Evolutionary conservation across 2,329 filamentous ascomycete genomes (phyloP).

Genomic region (Sclerotiophoma versabilis): DNA sequence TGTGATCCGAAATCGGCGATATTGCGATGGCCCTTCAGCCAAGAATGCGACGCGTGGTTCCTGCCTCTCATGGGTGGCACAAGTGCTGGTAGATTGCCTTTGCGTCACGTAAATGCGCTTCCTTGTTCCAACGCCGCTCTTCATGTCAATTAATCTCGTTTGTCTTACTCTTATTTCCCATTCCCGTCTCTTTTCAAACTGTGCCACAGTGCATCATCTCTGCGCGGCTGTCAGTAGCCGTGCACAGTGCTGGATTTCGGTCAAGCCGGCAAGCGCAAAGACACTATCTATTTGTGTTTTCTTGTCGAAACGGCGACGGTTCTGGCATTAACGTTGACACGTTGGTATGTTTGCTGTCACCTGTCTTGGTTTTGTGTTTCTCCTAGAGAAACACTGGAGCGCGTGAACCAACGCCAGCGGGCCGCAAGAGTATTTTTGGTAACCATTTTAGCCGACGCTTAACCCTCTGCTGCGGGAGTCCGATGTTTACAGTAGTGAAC

Average conservation of each 20-base stretch:
- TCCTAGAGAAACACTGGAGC: constrained; percentile 16
- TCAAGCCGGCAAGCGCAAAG: neutral
- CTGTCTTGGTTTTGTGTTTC: constrained; percentile 16
- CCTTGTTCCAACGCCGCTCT: constrained; percentile 10
- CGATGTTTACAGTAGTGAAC: constrained; percentile 3
- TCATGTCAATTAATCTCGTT: constrained; percentile 10
- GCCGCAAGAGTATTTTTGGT: constrained; percentile 32
- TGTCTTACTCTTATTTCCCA: constrained; percentile 6
- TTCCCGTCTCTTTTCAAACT: constrained; percentile 1
- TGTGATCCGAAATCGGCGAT: neutral
- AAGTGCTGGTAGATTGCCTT: constrained; percentile 14
- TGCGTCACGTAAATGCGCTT: constrained; percentile 19
- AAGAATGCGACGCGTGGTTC: constrained; percentile 8
- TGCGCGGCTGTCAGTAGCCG: neutral
- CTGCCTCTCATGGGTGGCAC: constrained; percentile 7
- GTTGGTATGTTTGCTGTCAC: constrained; percentile 18
- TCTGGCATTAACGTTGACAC: constrained; percentile 11
- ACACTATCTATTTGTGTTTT: constrained; percentile 15
- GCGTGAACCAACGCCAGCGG: constrained; percentile 7
- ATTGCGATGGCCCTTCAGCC: constrained; percentile 6
- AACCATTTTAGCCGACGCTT: constrained; percentile 23
- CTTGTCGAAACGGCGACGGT: constrained; percentile 23
- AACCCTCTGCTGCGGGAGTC: constrained; percentile 16
- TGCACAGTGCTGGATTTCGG: neutral
- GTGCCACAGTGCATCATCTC: neutral